Evolutionary conservation across 306 rosid species (phyloP), one percentile per base, ranked within the genome.

Genomic region (Elaeagnus macrophylla): DNA sequence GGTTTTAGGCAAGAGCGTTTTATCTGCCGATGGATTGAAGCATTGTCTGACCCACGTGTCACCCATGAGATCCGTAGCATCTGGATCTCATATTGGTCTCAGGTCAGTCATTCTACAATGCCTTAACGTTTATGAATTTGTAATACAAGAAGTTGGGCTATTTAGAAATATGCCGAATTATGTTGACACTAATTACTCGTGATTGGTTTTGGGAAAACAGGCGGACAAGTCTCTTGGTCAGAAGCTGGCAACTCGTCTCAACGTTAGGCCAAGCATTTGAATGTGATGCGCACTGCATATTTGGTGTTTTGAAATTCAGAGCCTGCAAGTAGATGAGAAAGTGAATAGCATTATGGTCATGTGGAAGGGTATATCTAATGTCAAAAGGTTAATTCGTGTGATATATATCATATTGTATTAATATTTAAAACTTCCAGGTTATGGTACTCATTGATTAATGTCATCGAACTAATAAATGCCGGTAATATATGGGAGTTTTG

Each of bases 181-280:
- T 45, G 15, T 12, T 13, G 49, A 45, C 8, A 45, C 11, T 40
- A 62, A 25, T 11, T 71, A 51, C 16, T 32, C 11, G 70, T 58
- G 54, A 36, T 59, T 68, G 66, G 56, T 39, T 25, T 46, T 58
- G 75, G 9, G 48, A 19, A 38, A 38, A 51, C 83, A 89, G 94
- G 95, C 95, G 0, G 84, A 73, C 38, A 83, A 68, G 58, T 79
- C 94, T 63, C 71, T 91, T 15, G 99, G 99, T 53, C 87, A 86
- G 70, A 91, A 86, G 75, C 57, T 91, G 9, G 93, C 95, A 64
- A 76, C 95, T 67, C 93, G 73, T 72, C 86, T 86, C 51, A 91
- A 78, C 61, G 59, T 82, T 80, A 86, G 88, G 79, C 95, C 95
- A 15, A 79, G 48, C 78, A 75, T 79, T 57, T 89, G 65, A 79